Evolutionary conservation across 2,329 filamentous ascomycete genomes (phyloP), one percentile per base, ranked within the genome.

Genomic region (Diaporthe nobilis): DNA sequence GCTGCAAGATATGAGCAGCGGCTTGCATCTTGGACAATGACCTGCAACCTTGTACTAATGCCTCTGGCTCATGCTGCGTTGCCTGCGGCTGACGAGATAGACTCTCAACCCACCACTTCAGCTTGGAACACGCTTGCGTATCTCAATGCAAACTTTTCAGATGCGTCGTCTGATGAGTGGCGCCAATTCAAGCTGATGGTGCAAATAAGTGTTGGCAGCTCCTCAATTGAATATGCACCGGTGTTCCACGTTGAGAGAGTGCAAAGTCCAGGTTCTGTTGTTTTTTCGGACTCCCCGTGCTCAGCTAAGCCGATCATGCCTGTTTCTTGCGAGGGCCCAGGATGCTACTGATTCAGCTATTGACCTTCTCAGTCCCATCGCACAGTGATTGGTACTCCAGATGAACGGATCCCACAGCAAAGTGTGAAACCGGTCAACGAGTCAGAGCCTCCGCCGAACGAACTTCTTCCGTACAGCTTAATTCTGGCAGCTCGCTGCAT

Each of bases 341-440:
- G 22, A 22, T 53, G 63, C 20, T 15, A 37, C 63, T 51, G 63
- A 68, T 68, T 51, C 44, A 68, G 63, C 20, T n/a, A n/a, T 37
- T 17, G 22, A 51, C 4, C 22, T 51, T 8, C 44, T 49, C 20
- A 67, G 12, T 67, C 20, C 61, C 28, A 28, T 49, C 28, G 6
- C 31, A 39, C 28, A 34, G 42, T 67, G 61, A 28, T 34, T 47
- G 20, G 28, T 34, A 4, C 34, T 7, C 20, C 25, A n/a, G 10
- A n/a, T 5, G 13, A 34, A 37, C 31, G 7, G 31, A 68, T 37
- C 13, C 20, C 6, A 6, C 63, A 68, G 44, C 20, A 68, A 68
- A 51, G 63, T 68, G 15, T 68, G 44, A 53, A 53, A 68, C 28
- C 28, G 63, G 28, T 25, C 20, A 37, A 37, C 44, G 63, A 68